Conservation (phyloP, 495 filamentous ascomycete species). For the Neurospora tetraspora region DNA sequence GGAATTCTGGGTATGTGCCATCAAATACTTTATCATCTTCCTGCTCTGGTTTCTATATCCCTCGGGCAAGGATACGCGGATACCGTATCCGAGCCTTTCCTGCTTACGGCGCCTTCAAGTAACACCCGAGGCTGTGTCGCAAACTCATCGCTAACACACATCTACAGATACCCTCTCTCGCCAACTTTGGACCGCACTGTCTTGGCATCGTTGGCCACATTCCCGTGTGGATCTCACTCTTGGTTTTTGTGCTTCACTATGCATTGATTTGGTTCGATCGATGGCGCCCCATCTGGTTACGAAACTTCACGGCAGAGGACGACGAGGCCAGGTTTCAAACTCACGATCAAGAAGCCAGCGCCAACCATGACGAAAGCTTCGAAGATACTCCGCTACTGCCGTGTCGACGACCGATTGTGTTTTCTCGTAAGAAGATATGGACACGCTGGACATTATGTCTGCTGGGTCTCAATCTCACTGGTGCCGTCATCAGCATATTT, state of each 20-base stretch:
- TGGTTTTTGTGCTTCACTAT: conserved; percentile 20
- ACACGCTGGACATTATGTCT: conserved; percentile 12
- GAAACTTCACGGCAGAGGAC: conserved; percentile 16
- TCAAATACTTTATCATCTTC: neutral
- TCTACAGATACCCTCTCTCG: conserved; percentile 20
- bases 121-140: neutral
- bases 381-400: neutral
- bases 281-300: conserved; percentile 21
- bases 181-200: conserved; percentile 18
- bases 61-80: neutral
- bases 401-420: neutral
- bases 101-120: neutral
- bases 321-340: neutral
- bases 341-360: neutral
- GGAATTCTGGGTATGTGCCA: conserved; percentile 16
- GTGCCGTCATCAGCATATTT: conserved; percentile 1
- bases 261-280: conserved; percentile 11
- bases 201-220: conserved; percentile 20
- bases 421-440: conserved; percentile 4
- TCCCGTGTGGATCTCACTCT: conserved; percentile 17
- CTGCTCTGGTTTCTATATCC: neutral
- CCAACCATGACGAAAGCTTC: neutral
- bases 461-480: conserved; percentile 4
- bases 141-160: neutral
- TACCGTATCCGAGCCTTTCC: neutral